These are phyloP conservation scores for barley (Hordeum vulgare) DNA, from an alignment of 176 grass and related monocot genomes.

Conservation along the genomic window MorexV3_pseudomolecules_assembly NC_058523.1:248678851-248679350, in stretches of 20 bases:
- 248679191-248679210: constrained; percentile 92
- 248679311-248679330: neutral
- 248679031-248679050: neutral
- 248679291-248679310: neutral
- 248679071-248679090: neutral
- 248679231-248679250: neutral
- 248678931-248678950: neutral
- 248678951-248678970: neutral
- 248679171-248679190: constrained; percentile 75
- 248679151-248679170: constrained; percentile 88
- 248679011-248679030: too few relatives aligned
- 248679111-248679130: constrained; percentile 74
- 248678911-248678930: neutral
- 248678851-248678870: too few relatives aligned
- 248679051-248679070: neutral
- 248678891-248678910: too few relatives aligned
- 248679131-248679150: constrained; percentile 90
- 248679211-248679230: constrained; percentile 50
- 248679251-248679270: neutral
- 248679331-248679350: too few relatives aligned
- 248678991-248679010: too few relatives aligned
- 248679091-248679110: neutral
- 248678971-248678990: too few relatives aligned
- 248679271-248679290: neutral
- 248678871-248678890: neutral